Conservation (phyloP, 768 basidiomycete species). For the Phanerochaete carnosa region DNA sequence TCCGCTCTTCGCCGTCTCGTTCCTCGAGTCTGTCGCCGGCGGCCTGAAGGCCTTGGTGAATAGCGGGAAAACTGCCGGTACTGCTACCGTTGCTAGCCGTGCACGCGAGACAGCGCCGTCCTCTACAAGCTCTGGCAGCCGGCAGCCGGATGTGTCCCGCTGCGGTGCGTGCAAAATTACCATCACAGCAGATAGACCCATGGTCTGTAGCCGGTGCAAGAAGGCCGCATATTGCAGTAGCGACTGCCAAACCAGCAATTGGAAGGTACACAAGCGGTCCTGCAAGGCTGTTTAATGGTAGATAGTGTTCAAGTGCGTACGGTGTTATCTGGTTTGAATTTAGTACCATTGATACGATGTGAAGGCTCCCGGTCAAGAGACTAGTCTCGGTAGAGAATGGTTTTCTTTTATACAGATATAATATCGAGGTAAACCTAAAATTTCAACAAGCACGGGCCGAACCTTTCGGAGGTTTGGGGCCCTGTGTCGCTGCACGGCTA, state of each 20-base stretch:
- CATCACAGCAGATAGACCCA: background rate
- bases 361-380: too few species aligned
- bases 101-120: too few species aligned
- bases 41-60: background rate
- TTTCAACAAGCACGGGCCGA: too few species aligned
- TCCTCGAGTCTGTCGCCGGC: constrained; percentile 36
- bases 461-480: too few species aligned
- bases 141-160: background rate
- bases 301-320: too few species aligned
- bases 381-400: too few species aligned
- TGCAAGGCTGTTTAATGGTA: background rate
- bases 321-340: too few species aligned
- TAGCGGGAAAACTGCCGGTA: background rate
- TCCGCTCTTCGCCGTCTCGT: constrained; percentile 51
- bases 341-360: too few species aligned
- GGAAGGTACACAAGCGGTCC: constrained; percentile 3
- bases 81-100: background rate
- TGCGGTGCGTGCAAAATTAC: background rate
- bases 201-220: constrained; percentile 9
- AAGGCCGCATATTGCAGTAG: constrained; percentile 6
- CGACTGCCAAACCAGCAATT: constrained; percentile 7
- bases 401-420: too few species aligned
- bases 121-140: background rate
- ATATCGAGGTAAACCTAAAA: too few species aligned
- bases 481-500: too few species aligned